Conservation (phyloP, 2,329 filamentous ascomycete genomes). For the Aspergillus aculeatinus region DNA sequence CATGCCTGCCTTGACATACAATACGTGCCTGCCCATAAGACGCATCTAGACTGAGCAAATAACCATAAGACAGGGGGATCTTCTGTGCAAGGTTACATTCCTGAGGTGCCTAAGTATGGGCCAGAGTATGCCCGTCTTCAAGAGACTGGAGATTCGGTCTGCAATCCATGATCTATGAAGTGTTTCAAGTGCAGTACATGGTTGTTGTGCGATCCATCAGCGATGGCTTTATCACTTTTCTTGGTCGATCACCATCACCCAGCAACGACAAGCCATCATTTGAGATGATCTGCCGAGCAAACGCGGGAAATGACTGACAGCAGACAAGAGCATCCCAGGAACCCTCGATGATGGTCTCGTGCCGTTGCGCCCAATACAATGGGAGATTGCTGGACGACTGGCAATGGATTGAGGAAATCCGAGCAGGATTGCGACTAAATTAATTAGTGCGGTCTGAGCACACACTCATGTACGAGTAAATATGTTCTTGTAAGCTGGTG, state of each 20-base stretch:
- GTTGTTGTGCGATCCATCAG: not conserved
- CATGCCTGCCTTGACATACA: not conserved
- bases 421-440: too few species aligned
- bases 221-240: not conserved
- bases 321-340: conserved; percentile 1
- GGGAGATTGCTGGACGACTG: not conserved
- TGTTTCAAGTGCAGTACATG: not conserved
- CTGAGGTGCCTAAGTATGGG: not conserved
- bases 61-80: not conserved
- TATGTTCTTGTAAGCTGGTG: too few species aligned
- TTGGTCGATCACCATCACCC: not conserved
- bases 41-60: not conserved
- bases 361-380: not conserved
- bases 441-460: too few species aligned
- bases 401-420: too few species aligned
- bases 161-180: not conserved
- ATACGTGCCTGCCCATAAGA: not conserved
- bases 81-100: not conserved
- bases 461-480: too few species aligned
- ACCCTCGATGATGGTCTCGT: not conserved
- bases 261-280: not conserved
- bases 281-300: not conserved
- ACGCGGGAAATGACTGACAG: conserved; percentile 2
- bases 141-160: not conserved
- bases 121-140: not conserved